Base-by-base conservation (phyloP, 164 flowering plant species). In the Malania oleifera region DNA sequence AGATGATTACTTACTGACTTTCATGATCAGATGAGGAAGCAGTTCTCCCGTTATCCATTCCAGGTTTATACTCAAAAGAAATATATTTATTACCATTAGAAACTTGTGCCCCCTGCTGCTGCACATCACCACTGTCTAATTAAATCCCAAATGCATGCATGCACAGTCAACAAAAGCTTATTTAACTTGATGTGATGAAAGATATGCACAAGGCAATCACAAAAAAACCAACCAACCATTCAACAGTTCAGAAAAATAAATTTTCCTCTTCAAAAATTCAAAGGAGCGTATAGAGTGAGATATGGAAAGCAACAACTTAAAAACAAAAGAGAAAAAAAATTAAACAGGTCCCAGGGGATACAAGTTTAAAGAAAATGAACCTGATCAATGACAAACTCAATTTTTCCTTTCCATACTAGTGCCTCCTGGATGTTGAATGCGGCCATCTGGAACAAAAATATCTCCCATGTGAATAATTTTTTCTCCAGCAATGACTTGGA, bases 391-490 rank as follows among this genome's bases (percentile, higher is more conserved):
- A 87, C 91, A 59, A 69, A 66, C 70, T 89, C 98, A 65, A 95
- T 89, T 74, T 88, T 95, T 67, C 85, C 98, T 80, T 89, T 91
- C 99, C 99, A 95, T 48, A 77, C 53, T 29, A 89, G 67, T 56
- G 96, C 98, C 73, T 95, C 99, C 75, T 91, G 99, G 63, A 95
- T 95, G 73, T 91, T 95, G 64, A 95, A 95, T 52, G 99, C 98
- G 39, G 99, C 98, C 97, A 95, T 89, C 99, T 95, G 76, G 43
- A 73, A 59, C 48, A 74, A 60, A 27, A 51, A 28, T 2, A 52
- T 1, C 15, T 15, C 27, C 53, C 60, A 29, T 11, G 35, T 48
- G 0, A 27, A 43, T 52, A 26, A 39, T 2, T 47, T 7, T 48
- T 39, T 26, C 44, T 45, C 15, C 27, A 49, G 19, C 9, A 38